Percentiles rank a stretch among this genome's conserved stretches.
phyloP scores from a whole-genome alignment of 1,284 basidiomycete genomes.

The Erythrobasidium hasegawianum region DNA sequence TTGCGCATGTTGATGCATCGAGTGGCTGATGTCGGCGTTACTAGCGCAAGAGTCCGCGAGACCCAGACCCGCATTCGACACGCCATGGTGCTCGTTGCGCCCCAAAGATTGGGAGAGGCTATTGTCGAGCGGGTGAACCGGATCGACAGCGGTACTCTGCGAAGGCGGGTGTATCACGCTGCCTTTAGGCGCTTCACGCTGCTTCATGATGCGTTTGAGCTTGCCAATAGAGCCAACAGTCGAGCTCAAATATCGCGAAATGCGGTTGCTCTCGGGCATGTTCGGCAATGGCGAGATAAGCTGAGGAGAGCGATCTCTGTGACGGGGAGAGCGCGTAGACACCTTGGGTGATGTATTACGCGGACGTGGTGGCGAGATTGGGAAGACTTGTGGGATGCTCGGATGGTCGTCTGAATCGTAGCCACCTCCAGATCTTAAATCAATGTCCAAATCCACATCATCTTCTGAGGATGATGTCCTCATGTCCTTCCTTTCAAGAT shows the following conservation, averaged over 20 bases:
- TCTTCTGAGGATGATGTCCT: slow-evolving; percentile 36
- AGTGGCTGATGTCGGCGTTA: no score
- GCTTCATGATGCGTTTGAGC: slow-evolving; percentile 43
- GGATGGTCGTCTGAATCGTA: slow-evolving; percentile 31
- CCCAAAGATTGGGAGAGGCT: no score
- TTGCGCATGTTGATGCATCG: no score
- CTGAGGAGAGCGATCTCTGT: not conserved
- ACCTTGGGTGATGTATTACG: slow-evolving; percentile 7
- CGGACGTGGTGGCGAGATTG: slow-evolving; percentile 27
- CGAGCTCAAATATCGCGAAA: slow-evolving; percentile 41
- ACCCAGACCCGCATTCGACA: no score
- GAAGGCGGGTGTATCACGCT: no score
- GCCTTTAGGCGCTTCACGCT: not conserved
- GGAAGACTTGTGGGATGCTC: slow-evolving; percentile 14
- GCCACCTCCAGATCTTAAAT: slow-evolving; percentile 6
- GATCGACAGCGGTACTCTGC: no score
- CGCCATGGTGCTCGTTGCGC: no score
- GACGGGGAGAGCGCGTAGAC: slow-evolving; percentile 26
- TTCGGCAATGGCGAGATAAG: not conserved
- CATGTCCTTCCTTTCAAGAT: not conserved
- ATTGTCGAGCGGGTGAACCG: no score
- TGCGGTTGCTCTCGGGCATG: slow-evolving; percentile 37
- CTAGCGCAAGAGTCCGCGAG: no score
- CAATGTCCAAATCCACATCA: slow-evolving; percentile 39
- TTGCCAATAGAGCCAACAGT: slow-evolving; percentile 44